phyloP scores from a whole-genome alignment of 805 yeast genomes.

The Priceomyces medius region DNA sequence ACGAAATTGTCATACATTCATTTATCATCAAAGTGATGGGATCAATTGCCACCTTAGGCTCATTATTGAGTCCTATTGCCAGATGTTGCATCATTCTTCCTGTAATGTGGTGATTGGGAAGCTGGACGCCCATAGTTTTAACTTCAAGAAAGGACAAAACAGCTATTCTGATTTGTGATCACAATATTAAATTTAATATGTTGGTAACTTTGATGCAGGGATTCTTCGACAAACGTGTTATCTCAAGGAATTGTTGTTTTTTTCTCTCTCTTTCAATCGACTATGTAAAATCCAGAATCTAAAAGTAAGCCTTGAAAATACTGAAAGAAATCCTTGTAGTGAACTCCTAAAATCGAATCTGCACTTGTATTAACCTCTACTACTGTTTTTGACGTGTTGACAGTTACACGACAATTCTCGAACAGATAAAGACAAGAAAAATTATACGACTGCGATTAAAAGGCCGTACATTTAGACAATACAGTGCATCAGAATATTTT shows the following conservation, averaged over 20 bases:
- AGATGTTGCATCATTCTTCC: neutral
- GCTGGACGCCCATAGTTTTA: neutral
- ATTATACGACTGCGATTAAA: neutral
- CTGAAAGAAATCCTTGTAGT: neutral
- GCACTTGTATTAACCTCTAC: no score
- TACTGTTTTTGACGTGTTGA: slow-evolving; percentile 1
- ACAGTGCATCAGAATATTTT: neutral
- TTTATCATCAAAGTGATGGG: slow-evolving; percentile 80
- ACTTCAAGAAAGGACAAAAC: neutral
- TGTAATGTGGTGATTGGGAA: neutral
- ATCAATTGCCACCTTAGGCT: slow-evolving; percentile 49
- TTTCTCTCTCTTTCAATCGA: neutral
- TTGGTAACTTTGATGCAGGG: neutral
- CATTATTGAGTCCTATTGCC: neutral
- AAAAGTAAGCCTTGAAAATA: neutral
- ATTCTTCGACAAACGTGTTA: neutral
- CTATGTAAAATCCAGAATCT: neutral
- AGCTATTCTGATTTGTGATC: neutral
- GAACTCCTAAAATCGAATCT: neutral
- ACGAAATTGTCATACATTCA: slow-evolving; percentile 82
- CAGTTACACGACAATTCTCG: neutral
- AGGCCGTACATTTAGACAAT: no score
- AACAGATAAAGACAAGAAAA: neutral
- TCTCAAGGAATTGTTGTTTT: neutral
- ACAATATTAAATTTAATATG: neutral